Conservation (phyloP, 345 rosid genomes). For the Hibiscus trionum region DNA sequence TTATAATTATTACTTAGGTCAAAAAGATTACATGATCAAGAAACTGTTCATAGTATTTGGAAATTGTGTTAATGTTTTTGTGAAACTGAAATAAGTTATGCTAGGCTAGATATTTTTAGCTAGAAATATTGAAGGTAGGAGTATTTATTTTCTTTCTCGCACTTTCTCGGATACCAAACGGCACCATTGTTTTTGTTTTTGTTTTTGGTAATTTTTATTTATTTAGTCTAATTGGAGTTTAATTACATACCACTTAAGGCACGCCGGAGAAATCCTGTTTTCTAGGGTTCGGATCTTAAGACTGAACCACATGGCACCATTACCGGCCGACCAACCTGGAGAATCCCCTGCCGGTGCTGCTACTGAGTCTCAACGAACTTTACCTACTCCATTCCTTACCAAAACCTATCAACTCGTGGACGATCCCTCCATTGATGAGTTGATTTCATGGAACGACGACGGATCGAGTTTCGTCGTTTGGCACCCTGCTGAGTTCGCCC, state of each 20-base stretch:
- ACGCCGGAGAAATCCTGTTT: constrained; percentile 2
- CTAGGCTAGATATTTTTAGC: background rate
- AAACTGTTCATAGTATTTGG: background rate
- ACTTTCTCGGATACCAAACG: constrained; percentile 13
- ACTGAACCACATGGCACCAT: constrained; percentile 33
- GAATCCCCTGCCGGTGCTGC: constrained; percentile 41
- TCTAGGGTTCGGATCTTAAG: constrained; percentile 9
- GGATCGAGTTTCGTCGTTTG: constrained; percentile 81
- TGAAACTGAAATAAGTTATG: background rate
- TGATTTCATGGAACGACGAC: constrained; percentile 91
- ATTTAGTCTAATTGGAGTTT: constrained; percentile 10
- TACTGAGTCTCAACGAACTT: constrained; percentile 61
- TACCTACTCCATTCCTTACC: constrained; percentile 85
- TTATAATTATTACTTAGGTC: background rate
- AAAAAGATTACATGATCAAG: background rate
- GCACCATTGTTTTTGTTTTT: background rate
- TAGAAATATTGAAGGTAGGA: background rate
- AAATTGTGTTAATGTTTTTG: background rate
- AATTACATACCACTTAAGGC: background rate
- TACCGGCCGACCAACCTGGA: constrained; percentile 60
- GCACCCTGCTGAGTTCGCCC: constrained; percentile 90
- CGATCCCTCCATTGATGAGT: constrained; percentile 60
- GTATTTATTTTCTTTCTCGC: background rate
- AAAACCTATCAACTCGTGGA: constrained; percentile 86
- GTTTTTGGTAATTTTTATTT: background rate